These are phyloP conservation scores for Mucor plumbeus DNA, from an alignment of 371 early-diverging fungal species.

Conservation along the genomic window DNA sequence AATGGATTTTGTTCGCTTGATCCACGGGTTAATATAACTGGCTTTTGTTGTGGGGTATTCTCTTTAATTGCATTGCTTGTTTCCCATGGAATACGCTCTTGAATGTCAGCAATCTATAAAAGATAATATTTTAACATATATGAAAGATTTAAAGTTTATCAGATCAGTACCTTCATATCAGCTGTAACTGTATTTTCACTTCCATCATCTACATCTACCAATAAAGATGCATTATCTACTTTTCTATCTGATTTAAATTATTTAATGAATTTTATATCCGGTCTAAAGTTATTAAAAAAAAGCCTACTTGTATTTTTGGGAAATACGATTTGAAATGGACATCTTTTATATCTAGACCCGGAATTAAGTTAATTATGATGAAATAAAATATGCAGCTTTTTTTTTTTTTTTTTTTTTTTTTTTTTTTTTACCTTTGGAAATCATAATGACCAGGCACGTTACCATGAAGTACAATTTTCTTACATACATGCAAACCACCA, in stretches of 20 bases:
- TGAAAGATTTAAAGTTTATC: background rate
- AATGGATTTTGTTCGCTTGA: conserved; percentile 76
- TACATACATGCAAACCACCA: conserved; percentile 68
- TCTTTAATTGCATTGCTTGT: conserved; percentile 34
- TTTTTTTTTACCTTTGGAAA: conserved; percentile 61
- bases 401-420: background rate
- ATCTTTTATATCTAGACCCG: conserved; percentile 57
- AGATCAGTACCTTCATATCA: conserved; percentile 50
- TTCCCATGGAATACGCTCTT: conserved; percentile 56
- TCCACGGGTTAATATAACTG: conserved; percentile 69
- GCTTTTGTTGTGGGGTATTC: conserved; percentile 37
- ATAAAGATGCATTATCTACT: conserved; percentile 18
- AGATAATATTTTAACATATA: conserved; percentile 4
- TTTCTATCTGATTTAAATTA: conserved; percentile 3
- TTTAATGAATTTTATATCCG: background rate
- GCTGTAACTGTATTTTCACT: conserved; percentile 39
- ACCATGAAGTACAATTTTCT: conserved; percentile 78
- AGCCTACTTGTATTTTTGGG: conserved; percentile 37
- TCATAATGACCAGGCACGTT: conserved; percentile 79
- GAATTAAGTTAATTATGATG: background rate
- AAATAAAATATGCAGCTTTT: background rate
- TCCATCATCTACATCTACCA: conserved; percentile 47
- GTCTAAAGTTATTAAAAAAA: background rate
- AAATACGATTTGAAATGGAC: conserved; percentile 54
- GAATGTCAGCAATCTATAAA: conserved; percentile 48